Percentiles rank a stretch among this genome's conserved stretches.
These are phyloP conservation scores for Phytopythium sindhum DNA, from an alignment of 352 stramenopile species.

Conservation along the genomic window DNA sequence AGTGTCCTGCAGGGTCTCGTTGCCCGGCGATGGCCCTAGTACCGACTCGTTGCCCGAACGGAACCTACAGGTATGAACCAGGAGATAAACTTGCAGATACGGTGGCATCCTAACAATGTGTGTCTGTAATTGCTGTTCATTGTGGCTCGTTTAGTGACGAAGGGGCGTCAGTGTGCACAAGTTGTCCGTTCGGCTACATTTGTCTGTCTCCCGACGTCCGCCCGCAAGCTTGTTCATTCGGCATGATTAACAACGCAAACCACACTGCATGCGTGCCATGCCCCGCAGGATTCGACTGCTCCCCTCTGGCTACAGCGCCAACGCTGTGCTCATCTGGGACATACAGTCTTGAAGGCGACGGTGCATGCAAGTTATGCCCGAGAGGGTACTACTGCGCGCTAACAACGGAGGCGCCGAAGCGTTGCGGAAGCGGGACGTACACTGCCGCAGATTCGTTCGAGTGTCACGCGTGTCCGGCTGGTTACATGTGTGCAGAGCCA, in stretches of 20 bases:
- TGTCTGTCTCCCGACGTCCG: conserved; percentile 22
- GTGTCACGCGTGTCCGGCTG: conserved; percentile 40
- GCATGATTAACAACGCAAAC: conserved; percentile 41
- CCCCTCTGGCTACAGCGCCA: conserved; percentile 12
- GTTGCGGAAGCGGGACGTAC: conserved; percentile 33
- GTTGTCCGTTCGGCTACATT: conserved; percentile 43
- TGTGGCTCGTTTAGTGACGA: conserved; percentile 13
- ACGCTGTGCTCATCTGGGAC: conserved; percentile 25
- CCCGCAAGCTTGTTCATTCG: conserved; percentile 29
- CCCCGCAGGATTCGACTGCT: conserved; percentile 41
- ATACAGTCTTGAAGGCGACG: conserved; percentile 41
- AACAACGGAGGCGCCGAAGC: conserved; percentile 28
- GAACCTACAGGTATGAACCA: not conserved
- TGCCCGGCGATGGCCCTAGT: conserved; percentile 22
- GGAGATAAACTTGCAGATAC: no score
- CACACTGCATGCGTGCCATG: conserved; percentile 43
- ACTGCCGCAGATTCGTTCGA: conserved; percentile 21
- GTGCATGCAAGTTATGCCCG: conserved; percentile 40
- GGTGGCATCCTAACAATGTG: not conserved
- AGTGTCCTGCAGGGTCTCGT: conserved; percentile 31
- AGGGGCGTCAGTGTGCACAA: conserved; percentile 33
- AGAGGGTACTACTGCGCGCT: conserved; percentile 41
- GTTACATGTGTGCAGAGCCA: conserved; percentile 43
- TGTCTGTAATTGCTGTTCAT: not conserved
- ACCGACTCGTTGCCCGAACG: conserved; percentile 17